Evolutionary conservation across 768 basidiomycete genomes (phyloP).

Genomic region (Rossbeevera mucosa): DNA sequence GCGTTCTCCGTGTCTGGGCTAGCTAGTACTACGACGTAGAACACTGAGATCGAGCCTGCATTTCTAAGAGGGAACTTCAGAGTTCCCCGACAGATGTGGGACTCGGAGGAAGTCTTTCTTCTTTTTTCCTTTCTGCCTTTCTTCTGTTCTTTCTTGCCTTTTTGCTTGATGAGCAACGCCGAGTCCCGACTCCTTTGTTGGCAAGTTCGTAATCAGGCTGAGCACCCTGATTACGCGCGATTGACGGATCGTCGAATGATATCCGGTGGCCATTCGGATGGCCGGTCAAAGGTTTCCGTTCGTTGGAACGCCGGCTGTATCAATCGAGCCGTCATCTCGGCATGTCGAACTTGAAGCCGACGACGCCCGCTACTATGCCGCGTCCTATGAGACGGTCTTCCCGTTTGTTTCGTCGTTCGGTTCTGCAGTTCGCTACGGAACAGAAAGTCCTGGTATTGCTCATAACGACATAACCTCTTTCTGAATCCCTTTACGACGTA

Average conservation of each 20-base stretch:
- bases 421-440: background rate
- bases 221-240: conserved; percentile 9
- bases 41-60: background rate
- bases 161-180: background rate
- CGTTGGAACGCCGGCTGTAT: background rate
- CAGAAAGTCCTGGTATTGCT: background rate
- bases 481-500: background rate
- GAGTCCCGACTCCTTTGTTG: background rate
- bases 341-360: background rate
- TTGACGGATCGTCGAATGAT: conserved; percentile 6
- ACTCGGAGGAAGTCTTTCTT: too few species aligned
- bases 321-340: conserved; percentile 14
- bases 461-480: background rate
- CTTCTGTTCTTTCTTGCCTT: background rate
- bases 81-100: background rate
- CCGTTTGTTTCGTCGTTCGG: background rate
- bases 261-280: background rate
- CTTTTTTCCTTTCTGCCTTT: background rate
- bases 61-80: background rate
- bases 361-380: background rate
- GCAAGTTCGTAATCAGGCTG: background rate
- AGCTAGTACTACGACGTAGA: background rate
- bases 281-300: background rate
- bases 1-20: background rate
- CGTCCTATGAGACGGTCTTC: background rate